Base-by-base conservation (phyloP, 257 asterid genomes). In the Datura wrightii region DNA sequence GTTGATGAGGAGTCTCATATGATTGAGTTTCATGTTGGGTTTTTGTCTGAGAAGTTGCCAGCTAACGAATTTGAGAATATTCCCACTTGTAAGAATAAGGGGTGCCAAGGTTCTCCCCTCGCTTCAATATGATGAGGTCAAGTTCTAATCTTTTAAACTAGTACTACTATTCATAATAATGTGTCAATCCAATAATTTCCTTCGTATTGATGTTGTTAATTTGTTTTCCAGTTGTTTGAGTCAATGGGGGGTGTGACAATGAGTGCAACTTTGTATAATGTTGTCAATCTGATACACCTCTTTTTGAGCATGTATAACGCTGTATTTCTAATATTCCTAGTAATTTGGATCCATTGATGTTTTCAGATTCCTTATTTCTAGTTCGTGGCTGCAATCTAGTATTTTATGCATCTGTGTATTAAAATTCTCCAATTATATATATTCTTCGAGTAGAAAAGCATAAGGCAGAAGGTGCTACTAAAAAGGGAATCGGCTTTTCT, bases 1-100 rank as follows among this genome's bases (percentile, higher is more conserved):
- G 95, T 93, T 56, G 91, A 90, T 82, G 90, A 84, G 2, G 44
- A 53, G 44, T 84, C 84, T 39, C 88, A 80, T 31, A 48, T 59
- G 91, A 87, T 94, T 80, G 91, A 88, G 3, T 94, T 94, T 83
- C 92, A 91, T 55, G 97, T 87, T 55, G 97, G 97, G 9, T 82
- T 90, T 82, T 83, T 94, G 13, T 88, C 94, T 1, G 70, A 91
- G 86, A 60, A 83, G 58, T 71, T 94, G 79, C 95, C 97, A 9
- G 95, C 90, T 34, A 53, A 88, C 3, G 89, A 88, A 85, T 94
- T 93, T 86, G 84, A 88, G 83, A 81, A 19, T 65, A 69, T 94
- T 83, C 93, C 78, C 3, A 84, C 83, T 41, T 94, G 69, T 60
- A 60, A 24, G 69, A 60, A 60, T 19, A 9, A 19, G 16, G 67